phyloP scores from a whole-genome alignment of 352 stramenopile genomes.

The Plasmopara viticola region DNA sequence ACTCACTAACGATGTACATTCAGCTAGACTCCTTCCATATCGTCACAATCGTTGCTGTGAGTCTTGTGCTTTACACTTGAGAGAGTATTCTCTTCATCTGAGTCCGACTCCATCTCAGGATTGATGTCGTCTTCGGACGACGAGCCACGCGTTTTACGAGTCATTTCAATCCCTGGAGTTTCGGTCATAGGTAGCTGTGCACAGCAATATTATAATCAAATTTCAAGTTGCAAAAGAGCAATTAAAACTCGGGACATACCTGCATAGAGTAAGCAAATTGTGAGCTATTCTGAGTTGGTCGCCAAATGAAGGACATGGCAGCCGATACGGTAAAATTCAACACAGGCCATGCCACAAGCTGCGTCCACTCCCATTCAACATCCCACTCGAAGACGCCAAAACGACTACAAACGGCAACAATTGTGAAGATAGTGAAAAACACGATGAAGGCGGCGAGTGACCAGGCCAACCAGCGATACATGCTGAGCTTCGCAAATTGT shows the following conservation, averaged over 20 bases:
- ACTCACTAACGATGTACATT: background rate
- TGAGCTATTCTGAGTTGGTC: constrained; percentile 77
- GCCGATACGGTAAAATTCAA: constrained; percentile 88
- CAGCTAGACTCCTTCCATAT: constrained; percentile 41
- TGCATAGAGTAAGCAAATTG: constrained; percentile 85
- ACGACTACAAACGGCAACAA: constrained; percentile 73
- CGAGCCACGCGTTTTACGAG: constrained; percentile 40
- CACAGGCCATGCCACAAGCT: constrained; percentile 87
- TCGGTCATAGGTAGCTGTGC: constrained; percentile 66
- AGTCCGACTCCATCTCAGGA: constrained; percentile 51
- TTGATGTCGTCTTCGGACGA: constrained; percentile 49
- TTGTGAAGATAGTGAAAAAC: constrained; percentile 84
- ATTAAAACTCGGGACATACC: constrained; percentile 20
- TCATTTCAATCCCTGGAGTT: constrained; percentile 55
- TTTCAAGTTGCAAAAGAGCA: no score
- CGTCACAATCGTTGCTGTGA: constrained; percentile 36
- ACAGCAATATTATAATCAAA: background rate
- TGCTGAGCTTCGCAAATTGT: constrained; percentile 85
- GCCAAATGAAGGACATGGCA: constrained; percentile 88
- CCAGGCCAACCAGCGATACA: constrained; percentile 83
- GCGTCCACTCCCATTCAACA: constrained; percentile 88
- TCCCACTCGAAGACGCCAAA: constrained; percentile 86
- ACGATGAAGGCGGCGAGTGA: constrained; percentile 79
- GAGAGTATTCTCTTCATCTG: constrained; percentile 54
- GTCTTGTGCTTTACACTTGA: constrained; percentile 38